phyloP scores from a whole-genome alignment of 2,329 filamentous ascomycete genomes.

The Aspergillus pseudonomiae region DNA sequence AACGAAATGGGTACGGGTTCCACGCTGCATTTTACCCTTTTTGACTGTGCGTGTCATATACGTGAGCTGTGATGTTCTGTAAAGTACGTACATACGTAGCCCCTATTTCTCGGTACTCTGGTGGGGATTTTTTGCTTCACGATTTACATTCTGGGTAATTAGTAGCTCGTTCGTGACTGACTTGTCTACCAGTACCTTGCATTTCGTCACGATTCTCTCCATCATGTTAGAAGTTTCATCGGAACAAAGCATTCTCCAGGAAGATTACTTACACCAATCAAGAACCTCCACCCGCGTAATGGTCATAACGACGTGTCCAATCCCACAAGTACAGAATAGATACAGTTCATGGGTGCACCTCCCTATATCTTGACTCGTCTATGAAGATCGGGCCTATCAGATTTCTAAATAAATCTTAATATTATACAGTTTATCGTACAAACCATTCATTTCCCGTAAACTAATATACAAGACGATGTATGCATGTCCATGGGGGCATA shows the following conservation, averaged over 20 bases:
- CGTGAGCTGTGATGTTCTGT: not conserved
- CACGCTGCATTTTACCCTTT: conserved; percentile 11
- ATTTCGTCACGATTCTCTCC: not conserved
- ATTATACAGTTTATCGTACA: not conserved
- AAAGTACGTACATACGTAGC: not conserved
- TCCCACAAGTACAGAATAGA: not conserved
- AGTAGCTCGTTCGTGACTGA: not conserved
- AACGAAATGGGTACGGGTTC: conserved; percentile 3
- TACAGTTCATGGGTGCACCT: not conserved
- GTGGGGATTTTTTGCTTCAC: not conserved
- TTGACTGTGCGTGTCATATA: conserved; percentile 4
- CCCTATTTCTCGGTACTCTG: not conserved
- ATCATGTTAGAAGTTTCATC: not conserved
- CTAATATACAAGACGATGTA: conserved; percentile 6
- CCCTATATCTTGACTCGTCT: not conserved
- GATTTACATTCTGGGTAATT: not conserved
- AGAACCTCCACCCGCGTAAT: not conserved
- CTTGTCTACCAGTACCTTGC: not conserved
- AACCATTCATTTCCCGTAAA: not conserved
- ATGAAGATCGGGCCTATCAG: not conserved
- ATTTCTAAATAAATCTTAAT: not conserved
- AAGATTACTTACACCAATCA: conserved; percentile 1
- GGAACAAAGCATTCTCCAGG: not conserved
- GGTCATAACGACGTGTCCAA: conserved; percentile 4
- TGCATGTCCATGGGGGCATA: not conserved